Conservation (phyloP, 2,329 filamentous ascomycete species). For the Thermothelomyces thermophilus region DNA sequence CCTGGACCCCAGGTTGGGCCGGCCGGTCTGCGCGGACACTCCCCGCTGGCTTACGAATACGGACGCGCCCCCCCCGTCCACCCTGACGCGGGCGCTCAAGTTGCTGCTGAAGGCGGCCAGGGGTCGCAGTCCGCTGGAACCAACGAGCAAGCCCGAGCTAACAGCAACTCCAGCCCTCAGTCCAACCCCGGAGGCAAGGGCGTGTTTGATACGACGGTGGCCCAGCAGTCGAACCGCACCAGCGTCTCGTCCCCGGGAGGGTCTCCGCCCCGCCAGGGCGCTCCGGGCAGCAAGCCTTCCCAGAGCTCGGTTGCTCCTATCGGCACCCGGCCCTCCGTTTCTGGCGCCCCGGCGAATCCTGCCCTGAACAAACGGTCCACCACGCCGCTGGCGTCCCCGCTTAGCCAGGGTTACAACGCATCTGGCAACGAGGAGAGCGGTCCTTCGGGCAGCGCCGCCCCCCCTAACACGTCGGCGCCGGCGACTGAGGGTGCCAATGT, state of each 20-base stretch:
- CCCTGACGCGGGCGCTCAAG: slow-evolving; percentile 42
- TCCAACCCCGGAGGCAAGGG: slow-evolving; percentile 60
- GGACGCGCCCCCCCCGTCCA: slow-evolving; percentile 41
- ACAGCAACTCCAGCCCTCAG: slow-evolving; percentile 80
- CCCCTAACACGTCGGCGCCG: slow-evolving; percentile 45
- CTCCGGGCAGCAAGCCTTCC: slow-evolving; percentile 48
- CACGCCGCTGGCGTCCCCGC: slow-evolving; percentile 84
- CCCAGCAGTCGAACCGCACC: slow-evolving; percentile 67
- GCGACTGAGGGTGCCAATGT: slow-evolving; percentile 38
- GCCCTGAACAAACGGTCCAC: slow-evolving; percentile 74
- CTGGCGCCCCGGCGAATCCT: slow-evolving; percentile 48
- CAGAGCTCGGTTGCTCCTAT: slow-evolving; percentile 77
- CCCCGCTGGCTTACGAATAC: slow-evolving; percentile 70
- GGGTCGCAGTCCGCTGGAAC: slow-evolving; percentile 45
- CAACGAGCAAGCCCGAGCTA: slow-evolving; percentile 60
- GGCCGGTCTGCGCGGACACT: slow-evolving; percentile 64
- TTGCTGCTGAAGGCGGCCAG: slow-evolving; percentile 32
- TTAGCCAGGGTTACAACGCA: slow-evolving; percentile 64
- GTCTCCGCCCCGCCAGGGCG: slow-evolving; percentile 66
- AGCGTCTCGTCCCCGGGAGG: slow-evolving; percentile 80
- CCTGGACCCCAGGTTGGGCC: slow-evolving; percentile 59
- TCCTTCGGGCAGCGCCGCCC: slow-evolving; percentile 28
- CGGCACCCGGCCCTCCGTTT: slow-evolving; percentile 69
- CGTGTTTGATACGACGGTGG: slow-evolving; percentile 50
- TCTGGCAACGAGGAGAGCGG: slow-evolving; percentile 43